Conservation (phyloP, 129 eudicot species). For the Chrysanthemum lavandulifolium region DNA sequence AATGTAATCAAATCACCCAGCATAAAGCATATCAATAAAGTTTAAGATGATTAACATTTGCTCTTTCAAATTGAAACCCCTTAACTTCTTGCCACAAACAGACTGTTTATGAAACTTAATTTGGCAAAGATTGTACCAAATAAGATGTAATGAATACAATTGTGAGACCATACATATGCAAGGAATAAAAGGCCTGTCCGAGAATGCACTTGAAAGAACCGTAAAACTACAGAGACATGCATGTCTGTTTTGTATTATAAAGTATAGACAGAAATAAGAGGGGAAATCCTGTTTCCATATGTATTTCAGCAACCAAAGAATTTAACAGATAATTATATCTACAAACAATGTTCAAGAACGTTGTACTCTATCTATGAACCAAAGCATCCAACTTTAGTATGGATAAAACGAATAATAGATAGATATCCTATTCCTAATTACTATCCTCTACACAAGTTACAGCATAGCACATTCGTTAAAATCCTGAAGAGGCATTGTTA, state of each 20-base stretch:
- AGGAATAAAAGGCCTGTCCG: not conserved
- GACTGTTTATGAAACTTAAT: not conserved
- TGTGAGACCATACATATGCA: conserved; percentile 14
- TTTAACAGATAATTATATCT: not conserved
- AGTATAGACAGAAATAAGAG: too few relatives aligned
- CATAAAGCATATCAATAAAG: conserved; percentile 13
- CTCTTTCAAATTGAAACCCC: not conserved
- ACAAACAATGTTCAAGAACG: not conserved
- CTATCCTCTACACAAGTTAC: not conserved
- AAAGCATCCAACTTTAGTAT: conserved; percentile 3
- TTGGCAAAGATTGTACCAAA: not conserved
- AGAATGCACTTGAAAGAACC: not conserved
- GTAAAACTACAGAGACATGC: conserved; percentile 3
- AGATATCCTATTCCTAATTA: conserved; percentile 8
- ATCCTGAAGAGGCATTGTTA: too few relatives aligned
- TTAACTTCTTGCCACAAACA: not conserved
- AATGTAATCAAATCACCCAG: not conserved
- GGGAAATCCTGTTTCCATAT: too few relatives aligned
- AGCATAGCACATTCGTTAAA: too few relatives aligned
- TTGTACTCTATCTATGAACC: not conserved
- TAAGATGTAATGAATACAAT: not conserved
- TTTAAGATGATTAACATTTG: not conserved
- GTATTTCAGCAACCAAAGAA: conserved; percentile 1
- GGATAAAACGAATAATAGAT: not conserved
- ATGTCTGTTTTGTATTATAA: not conserved